These are phyloP conservation scores for Aspergillus udagawae DNA, from an alignment of 2,329 filamentous ascomycete genomes.

Conservation along the genomic window DNA sequence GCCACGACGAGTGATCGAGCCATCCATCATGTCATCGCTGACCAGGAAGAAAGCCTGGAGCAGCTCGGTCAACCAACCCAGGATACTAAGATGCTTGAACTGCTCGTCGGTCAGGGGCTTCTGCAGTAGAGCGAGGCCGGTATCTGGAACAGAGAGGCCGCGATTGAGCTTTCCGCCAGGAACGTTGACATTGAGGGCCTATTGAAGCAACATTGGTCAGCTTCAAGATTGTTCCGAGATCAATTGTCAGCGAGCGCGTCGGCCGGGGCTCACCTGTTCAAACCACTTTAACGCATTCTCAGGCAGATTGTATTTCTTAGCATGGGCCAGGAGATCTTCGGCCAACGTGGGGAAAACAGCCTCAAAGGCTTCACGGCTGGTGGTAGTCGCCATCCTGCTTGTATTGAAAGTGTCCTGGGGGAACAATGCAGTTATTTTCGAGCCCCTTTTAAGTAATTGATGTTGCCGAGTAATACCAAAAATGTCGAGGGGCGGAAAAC, in stretches of 20 bases:
- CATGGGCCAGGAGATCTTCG: slow-evolving; percentile 74
- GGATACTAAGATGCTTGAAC: slow-evolving; percentile 80
- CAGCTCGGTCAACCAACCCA: slow-evolving; percentile 97
- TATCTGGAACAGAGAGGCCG: slow-evolving; percentile 96
- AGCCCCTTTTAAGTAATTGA: neutral
- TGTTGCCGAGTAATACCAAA: neutral
- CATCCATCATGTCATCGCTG: slow-evolving; percentile 98
- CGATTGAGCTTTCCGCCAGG: slow-evolving; percentile 97
- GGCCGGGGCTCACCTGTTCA: slow-evolving; percentile 58
- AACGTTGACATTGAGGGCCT: slow-evolving; percentile 83
- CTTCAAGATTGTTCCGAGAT: slow-evolving; percentile 1
- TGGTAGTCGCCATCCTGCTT: slow-evolving; percentile 64
- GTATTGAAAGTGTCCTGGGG: neutral
- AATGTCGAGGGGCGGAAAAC: slow-evolving; percentile 3
- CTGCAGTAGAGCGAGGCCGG: slow-evolving; percentile 72
- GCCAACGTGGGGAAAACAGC: slow-evolving; percentile 81
- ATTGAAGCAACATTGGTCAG: slow-evolving; percentile 6
- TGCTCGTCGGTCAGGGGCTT: slow-evolving; percentile 70
- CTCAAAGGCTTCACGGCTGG: slow-evolving; percentile 74
- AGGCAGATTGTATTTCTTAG: slow-evolving; percentile 77
- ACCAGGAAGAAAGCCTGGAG: slow-evolving; percentile 99
- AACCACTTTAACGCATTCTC: slow-evolving; percentile 80
- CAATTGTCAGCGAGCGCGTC: neutral
- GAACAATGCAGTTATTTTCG: neutral
- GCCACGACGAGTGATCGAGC: slow-evolving; percentile 88